phyloP scores from a whole-genome alignment of 2,329 filamentous ascomycete species.

The Verticillium zaregamsianum region DNA sequence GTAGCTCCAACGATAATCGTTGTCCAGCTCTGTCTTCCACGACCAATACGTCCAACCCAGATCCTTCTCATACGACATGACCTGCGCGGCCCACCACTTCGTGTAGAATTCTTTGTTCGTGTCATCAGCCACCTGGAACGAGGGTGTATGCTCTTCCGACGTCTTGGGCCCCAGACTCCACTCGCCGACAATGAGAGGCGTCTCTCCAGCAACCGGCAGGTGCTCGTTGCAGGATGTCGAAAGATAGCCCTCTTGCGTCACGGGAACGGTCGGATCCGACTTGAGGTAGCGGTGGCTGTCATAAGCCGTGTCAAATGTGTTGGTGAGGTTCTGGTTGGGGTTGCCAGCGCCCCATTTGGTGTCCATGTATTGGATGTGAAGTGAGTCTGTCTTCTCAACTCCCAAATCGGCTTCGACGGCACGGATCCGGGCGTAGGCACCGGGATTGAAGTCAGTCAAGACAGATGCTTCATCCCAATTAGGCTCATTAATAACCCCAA shows the following conservation, averaged over 20 bases:
- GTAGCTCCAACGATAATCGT: conserved; percentile 24
- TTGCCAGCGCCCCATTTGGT: conserved; percentile 52
- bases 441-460: too few species aligned
- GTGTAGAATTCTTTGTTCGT: conserved; percentile 45
- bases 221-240: conserved; percentile 43
- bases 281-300: conserved; percentile 59
- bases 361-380: conserved; percentile 51
- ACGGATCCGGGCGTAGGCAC: conserved; percentile 31
- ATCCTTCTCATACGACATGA: conserved; percentile 46
- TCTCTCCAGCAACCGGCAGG: conserved; percentile 31
- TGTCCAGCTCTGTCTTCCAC: conserved; percentile 43
- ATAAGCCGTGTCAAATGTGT: conserved; percentile 41
- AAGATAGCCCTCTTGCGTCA: conserved; percentile 45
- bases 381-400: conserved; percentile 32
- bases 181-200: conserved; percentile 52
- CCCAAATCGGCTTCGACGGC: conserved; percentile 39
- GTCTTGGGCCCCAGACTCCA: conserved; percentile 51
- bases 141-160: conserved; percentile 33
- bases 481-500: conserved; percentile 57
- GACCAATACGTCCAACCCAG: conserved; percentile 58
- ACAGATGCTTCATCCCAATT: conserved; percentile 21
- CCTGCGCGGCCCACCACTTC: conserved; percentile 54
- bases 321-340: conserved; percentile 39
- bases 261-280: conserved; percentile 39
- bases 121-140: conserved; percentile 13